phyloP scores from a whole-genome alignment of 805 yeast genomes.

The Starmerella floricola region DNA sequence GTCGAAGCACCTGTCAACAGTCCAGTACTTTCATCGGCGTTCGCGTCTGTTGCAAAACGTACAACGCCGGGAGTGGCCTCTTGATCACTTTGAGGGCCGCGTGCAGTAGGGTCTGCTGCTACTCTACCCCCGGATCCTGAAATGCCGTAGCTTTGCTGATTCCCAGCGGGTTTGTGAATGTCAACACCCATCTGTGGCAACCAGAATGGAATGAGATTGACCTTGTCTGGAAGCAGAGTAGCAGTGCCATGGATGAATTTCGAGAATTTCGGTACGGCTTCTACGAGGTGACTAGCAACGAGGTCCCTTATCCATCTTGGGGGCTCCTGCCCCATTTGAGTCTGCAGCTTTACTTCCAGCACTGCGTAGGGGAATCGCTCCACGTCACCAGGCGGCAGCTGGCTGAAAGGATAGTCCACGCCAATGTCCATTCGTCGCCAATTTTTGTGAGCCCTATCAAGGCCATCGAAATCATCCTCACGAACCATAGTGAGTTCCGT shows the following conservation, averaged over 20 bases:
- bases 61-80: conserved; percentile 16
- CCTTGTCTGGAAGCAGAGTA: conserved; percentile 71
- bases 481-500: conserved; percentile 96
- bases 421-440: conserved; percentile 99
- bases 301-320: conserved; percentile 94
- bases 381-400: conserved; percentile 70
- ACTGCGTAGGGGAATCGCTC: conserved; percentile 97
- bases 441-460: conserved; percentile 76
- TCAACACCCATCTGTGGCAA: conserved; percentile 93
- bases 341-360: conserved; percentile 90
- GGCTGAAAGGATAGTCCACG: conserved; percentile 87
- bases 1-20: conserved; percentile 13
- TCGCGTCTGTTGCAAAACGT: conserved; percentile 8
- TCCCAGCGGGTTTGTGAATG: conserved; percentile 67
- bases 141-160: conserved; percentile 8
- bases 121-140: not conserved
- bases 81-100: conserved; percentile 10
- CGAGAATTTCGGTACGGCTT: conserved; percentile 95
- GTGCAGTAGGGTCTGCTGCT: not conserved
- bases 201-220: conserved; percentile 89
- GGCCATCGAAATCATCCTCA: conserved; percentile 92
- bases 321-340: conserved; percentile 97
- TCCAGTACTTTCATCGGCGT: conserved; percentile 20
- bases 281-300: conserved; percentile 84
- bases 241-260: conserved; percentile 97